Evolutionary conservation across 768 basidiomycete genomes (phyloP), one percentile per base, ranked within the genome.

Genomic region (Rubroboletus satanas): DNA sequence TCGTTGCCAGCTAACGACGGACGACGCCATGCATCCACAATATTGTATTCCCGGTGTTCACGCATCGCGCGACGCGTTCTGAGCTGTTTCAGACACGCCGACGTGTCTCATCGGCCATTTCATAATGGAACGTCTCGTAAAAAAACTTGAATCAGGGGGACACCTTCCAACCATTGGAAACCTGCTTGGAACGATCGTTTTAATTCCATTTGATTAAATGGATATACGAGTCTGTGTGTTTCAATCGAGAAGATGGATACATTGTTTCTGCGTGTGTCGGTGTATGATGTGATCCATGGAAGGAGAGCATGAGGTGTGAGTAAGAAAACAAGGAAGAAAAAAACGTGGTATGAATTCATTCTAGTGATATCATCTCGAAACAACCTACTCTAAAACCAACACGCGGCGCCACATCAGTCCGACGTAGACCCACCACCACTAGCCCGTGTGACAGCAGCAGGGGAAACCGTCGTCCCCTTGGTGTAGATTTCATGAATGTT

Each of bases 401-500:
- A 18, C 7, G 11, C 11, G 28, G 9, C 21, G 12, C 10, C 4
- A n/a, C 21, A 21, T 60, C 52, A 68, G 18, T 58, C 62, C 45
- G 56, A 63, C 31, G 46, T 17, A 5, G 56, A 51, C 26, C 53
- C 49, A 21, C 60, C 54, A 4, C 35, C 26, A 26, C 26, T 26
- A 26, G 26, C 5, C 26, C 26, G 26, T 26, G 45, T 28, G n/a
- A 23, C 5, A 17, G 10, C 17, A 2, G 26, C 26, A 3, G 14
- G 26, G 15, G 8, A 26, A 26, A 26, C 21, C 15, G 1, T 18
- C 37, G 55, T 53, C 44, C 64, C 63, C 36, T 63, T 64, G 57
- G 60, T 60, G 56, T 76, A 79, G 26, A 74, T 66, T 7, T 69
- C 66, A 18, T 65, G 75, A 45, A 87, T 82, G 49, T 64, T 72